Conservation (phyloP, 2,329 filamentous ascomycete genomes). For the Fusarium sp. region DNA sequence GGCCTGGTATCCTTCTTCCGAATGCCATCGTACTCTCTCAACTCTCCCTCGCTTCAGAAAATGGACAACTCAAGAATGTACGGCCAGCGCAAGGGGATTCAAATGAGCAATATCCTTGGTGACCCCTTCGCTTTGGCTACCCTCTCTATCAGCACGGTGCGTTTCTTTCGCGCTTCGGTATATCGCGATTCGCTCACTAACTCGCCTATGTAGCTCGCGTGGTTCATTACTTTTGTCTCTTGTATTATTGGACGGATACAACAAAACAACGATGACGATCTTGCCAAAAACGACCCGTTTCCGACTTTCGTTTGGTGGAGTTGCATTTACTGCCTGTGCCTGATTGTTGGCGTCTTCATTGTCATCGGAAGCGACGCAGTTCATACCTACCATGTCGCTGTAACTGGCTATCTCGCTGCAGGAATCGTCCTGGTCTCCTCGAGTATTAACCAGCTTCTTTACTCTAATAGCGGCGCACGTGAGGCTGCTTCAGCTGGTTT, state of each 20-base stretch:
- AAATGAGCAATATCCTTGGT: slow-evolving; percentile 89
- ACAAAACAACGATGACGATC: slow-evolving; percentile 53
- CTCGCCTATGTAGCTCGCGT: slow-evolving; percentile 77
- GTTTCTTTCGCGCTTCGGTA: slow-evolving; percentile 54
- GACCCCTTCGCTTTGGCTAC: slow-evolving; percentile 97
- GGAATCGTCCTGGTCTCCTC: slow-evolving; percentile 89
- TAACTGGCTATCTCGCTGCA: slow-evolving; percentile 87
- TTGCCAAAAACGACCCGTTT: slow-evolving; percentile 60
- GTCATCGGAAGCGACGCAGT: slow-evolving; percentile 87
- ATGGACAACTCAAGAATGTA: slow-evolving; percentile 79
- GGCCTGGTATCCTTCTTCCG: slow-evolving; percentile 52
- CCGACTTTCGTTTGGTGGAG: slow-evolving; percentile 96
- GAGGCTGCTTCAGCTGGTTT: slow-evolving; percentile 93
- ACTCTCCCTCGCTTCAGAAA: slow-evolving; percentile 82
- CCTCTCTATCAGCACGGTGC: slow-evolving; percentile 89
- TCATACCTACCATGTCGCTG: slow-evolving; percentile 90
- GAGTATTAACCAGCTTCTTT: slow-evolving; percentile 87
- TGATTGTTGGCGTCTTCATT: slow-evolving; percentile 82
- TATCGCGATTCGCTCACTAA: slow-evolving; percentile 34
- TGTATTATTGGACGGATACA: slow-evolving; percentile 79
- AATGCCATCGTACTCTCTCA: slow-evolving; percentile 81
- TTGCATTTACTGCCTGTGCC: slow-evolving; percentile 85
- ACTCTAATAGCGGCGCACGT: slow-evolving; percentile 77
- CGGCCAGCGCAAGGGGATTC: slow-evolving; percentile 73
- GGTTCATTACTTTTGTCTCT: slow-evolving; percentile 91